Base-by-base conservation (phyloP, 169 alveolate genomes). In the Plasmodium berghei region DNA sequence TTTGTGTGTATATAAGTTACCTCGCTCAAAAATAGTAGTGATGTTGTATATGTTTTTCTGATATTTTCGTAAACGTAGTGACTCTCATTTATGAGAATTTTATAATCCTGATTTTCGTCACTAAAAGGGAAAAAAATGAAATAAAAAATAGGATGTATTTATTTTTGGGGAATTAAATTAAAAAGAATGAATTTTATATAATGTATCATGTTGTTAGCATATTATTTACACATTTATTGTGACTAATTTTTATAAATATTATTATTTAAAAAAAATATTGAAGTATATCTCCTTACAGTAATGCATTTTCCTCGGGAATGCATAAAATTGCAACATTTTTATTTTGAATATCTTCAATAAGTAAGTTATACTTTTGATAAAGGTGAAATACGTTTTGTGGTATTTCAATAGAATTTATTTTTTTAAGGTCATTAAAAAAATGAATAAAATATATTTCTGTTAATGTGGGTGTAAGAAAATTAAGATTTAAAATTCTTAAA, bases 361-460 rank as follows among this genome's bases (percentile, higher is more conserved):
- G 34, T 56, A 86, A 54, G 42, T 86, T 86, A 45, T 64, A 86
- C 40, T 70, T 86, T 52, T 86, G 61, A 54, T 86, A 86, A 12
- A 70, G 28, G 48, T 70, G 87, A 34, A 86, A 72, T 49, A 70
- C 72, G n/a, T 46, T 86, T 48, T 49, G 45, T 5, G 91, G 91
- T 48, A 86, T 86, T 16, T 49, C 67, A 22, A 59, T 14, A 16
- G 42, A 10, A 20, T 86, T 48, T 46, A 55, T 49, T 24, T 86
- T 86, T 34, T 69, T 86, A 12, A 72, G 34, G 18, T 86, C 91
- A 54, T 86, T 86, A 71, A 86, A 86, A 20, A 70, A 86, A 24
- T 86, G 91, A 45, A 86, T 71, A 64, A 86, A 86, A 22, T 86
- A 86, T 14, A 86, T 70, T 86, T 86, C 91, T 6, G 91, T 70